Base-by-base conservation (phyloP, 2,329 filamentous ascomycete genomes). In the Akanthomyces uredinophilus region DNA sequence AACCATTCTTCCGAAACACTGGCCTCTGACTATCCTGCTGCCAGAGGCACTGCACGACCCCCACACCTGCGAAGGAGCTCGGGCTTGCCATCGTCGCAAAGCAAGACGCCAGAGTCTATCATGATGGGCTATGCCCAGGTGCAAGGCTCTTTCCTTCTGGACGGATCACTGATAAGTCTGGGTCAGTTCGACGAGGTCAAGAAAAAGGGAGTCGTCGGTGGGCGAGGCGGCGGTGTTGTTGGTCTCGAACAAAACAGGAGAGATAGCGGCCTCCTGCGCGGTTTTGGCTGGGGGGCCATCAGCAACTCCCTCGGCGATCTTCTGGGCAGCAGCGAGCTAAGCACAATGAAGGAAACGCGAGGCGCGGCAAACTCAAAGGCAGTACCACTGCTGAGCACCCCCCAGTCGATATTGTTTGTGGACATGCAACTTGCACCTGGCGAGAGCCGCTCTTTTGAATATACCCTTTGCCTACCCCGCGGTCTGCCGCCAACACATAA, bases 111-210 rank as follows among this genome's bases (percentile, higher is more conserved):
- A 0, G 93, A 98, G 72, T 88, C 89, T 1, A 78, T 99, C 60
- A 96, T 99, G 87, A 99, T 99, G 95, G 95, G 93, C 0, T 99
- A 96, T 75, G 94, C 91, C 3, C 95, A 99, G 69, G 86, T 98
- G 2, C 90, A 92, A 74, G 95, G 95, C 4, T 93, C 91, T 0
- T 99, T 99, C 68, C 92, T 87, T 0, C 78, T 99, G 7, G 95
- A 99, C 71, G 92, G 92, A 0, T 96, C 95, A 1, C 78, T 99
- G 24, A 87, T 99, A 64, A 94, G 96, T 69, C 87, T 96, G 44
- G 87, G 87, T 0, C 91, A 91, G 0, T 99, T 99, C 69, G 95
- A 99, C 71, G 91, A 96, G 69, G 93, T 98, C 44, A 99, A 99
- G 74, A 85, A 93, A 63, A 97, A 96, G 76, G 93, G 91, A 2